Conservation (phyloP, 2,329 filamentous ascomycete genomes). For the Calonectria hawksworthii region DNA sequence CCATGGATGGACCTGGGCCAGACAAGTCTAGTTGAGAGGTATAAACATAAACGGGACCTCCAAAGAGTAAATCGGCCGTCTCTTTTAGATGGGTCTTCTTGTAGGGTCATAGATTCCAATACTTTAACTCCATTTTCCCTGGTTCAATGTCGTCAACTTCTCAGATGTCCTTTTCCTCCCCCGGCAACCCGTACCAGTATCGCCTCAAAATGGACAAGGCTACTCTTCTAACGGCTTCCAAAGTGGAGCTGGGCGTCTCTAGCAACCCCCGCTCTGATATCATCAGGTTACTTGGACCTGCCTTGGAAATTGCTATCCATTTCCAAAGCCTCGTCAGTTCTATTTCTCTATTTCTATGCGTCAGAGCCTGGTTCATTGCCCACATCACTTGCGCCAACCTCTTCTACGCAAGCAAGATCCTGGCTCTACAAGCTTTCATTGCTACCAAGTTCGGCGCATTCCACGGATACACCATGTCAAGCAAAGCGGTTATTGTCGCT, state of each 20-base stretch:
- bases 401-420: slow-evolving; percentile 42
- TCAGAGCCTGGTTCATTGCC: slow-evolving; percentile 50
- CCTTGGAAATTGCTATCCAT: slow-evolving; percentile 50
- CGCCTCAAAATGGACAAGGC: slow-evolving; percentile 52
- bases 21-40: neutral
- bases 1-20: neutral
- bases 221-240: slow-evolving; percentile 55
- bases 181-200: slow-evolving; percentile 25
- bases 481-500: slow-evolving; percentile 42
- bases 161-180: neutral
- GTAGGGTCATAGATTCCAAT: neutral
- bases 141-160: neutral
- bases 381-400: slow-evolving; percentile 43
- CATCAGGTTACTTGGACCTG: slow-evolving; percentile 51
- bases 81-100: neutral
- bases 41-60: slow-evolving; percentile 26
- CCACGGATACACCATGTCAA: slow-evolving; percentile 48
- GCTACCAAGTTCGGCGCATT: slow-evolving; percentile 48
- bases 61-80: neutral
- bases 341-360: slow-evolving; percentile 48
- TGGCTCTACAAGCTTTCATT: slow-evolving; percentile 45
- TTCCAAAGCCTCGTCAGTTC: slow-evolving; percentile 53
- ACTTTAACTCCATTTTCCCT: neutral
- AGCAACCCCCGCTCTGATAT: slow-evolving; percentile 49
- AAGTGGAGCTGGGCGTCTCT: slow-evolving; percentile 49